These are phyloP conservation scores for Neobulgaria alba DNA, from an alignment of 2,329 filamentous ascomycete genomes.

Conservation along the genomic window DNA sequence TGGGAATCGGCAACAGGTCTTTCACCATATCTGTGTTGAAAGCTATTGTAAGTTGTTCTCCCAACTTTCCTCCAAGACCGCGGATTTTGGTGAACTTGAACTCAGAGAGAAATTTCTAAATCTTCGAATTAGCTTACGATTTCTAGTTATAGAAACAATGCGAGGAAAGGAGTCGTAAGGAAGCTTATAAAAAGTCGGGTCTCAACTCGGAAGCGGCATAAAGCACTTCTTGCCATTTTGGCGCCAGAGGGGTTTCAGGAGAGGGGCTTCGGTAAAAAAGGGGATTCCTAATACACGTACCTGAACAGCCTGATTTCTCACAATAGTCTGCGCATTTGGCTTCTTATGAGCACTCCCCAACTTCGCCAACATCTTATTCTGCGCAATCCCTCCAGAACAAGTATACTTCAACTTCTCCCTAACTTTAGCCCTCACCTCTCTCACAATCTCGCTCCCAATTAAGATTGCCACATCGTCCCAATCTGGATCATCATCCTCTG, in stretches of 20 bases:
- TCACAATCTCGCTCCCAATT: constrained; percentile 82
- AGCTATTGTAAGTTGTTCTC: constrained; percentile 71
- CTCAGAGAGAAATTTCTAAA: constrained; percentile 67
- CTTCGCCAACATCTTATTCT: constrained; percentile 94
- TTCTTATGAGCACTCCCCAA: constrained; percentile 87
- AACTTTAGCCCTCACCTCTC: constrained; percentile 62
- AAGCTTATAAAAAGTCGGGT: too few relatives aligned
- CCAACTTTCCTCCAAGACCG: constrained; percentile 90
- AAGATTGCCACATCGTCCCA: constrained; percentile 92
- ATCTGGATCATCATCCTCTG: constrained; percentile 75
- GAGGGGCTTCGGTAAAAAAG: too few relatives aligned
- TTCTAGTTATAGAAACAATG: too few relatives aligned
- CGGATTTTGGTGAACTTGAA: constrained; percentile 95
- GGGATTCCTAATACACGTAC: too few relatives aligned
- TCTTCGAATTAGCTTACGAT: too few relatives aligned
- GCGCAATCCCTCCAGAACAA: constrained; percentile 80
- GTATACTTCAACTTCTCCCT: constrained; percentile 71
- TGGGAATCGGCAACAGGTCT: constrained; percentile 62
- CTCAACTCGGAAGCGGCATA: too few relatives aligned
- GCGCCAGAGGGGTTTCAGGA: too few relatives aligned
- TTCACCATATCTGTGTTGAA: constrained; percentile 75
- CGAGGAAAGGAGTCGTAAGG: too few relatives aligned
- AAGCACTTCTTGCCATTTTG: too few relatives aligned
- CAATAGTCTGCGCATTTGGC: constrained; percentile 88
- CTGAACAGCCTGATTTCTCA: constrained; percentile 70